Evolutionary conservation across 306 rosid genomes (phyloP), one percentile per base, ranked within the genome.

Genomic region (Begonia loranthoides): DNA sequence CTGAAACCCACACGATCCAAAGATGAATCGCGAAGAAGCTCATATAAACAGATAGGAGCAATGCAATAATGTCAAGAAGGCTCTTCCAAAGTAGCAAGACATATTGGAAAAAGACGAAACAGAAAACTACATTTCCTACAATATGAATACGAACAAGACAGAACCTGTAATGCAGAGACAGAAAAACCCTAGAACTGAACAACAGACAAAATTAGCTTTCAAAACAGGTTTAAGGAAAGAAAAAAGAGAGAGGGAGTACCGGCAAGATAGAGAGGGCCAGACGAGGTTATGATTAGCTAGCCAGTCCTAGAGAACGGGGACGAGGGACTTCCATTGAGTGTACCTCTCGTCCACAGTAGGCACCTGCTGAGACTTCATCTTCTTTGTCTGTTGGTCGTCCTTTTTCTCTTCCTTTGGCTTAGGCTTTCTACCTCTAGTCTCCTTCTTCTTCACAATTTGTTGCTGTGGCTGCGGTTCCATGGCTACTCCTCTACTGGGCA

Each of bases 211-310:
- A 45, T 15, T 10, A 11, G 14, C 10, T 21, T 51, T 10, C 13
- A n/a, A 8, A 22, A 15, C 39, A 14, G 10, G 22, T 19, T 19
- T 19, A 21, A 17, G 6, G 2, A 41, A 6, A 58, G 61, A 50
- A 33, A 13, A 13, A 22, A 45, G 3, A 45, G 15, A 24, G 57
- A 41, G 4, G n/a, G 10, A 55, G 33, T 12, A 90, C 99, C 96
- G 66, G 96, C 95, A 86, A 54, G 95, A 80, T 65, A 92, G 99
- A 53, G 99, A 86, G 13, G 99, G 99, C 99, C 99, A 86, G 33
- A 74, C 83, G 39, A 92, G 99, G 62, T 92, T 92, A 69, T 92
- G 99, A 48, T 92, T 86, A 34, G 93, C 82, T 17, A 92, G 87
- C 96, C 96, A 92, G 63, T 92, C 99, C 41, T 86, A 92, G 44